A percentile compares a stretch with the other conserved stretches of the same genome.
These are phyloP conservation scores for Syncephalastrum racemosum DNA, from an alignment of 371 early-diverging fungal species.

Conservation along the genomic window DNA sequence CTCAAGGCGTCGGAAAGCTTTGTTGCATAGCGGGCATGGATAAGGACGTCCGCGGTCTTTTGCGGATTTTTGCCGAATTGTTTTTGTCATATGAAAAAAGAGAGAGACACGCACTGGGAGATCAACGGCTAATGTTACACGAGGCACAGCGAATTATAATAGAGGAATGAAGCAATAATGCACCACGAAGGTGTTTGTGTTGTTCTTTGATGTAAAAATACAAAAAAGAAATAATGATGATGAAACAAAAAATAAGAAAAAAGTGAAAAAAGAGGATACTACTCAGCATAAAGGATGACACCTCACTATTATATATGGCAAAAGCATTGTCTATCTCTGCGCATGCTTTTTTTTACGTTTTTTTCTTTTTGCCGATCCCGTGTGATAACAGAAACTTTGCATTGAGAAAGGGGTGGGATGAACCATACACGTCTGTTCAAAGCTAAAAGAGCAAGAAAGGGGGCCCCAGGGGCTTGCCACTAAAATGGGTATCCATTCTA, in stretches of 20 bases:
- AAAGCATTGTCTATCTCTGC: constrained; percentile 15
- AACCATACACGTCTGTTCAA: no score
- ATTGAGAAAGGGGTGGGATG: no score
- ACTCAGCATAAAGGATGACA: not conserved
- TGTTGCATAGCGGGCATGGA: constrained; percentile 53
- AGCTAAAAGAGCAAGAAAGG: no score
- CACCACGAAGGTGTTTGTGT: no score
- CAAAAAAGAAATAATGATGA: constrained; percentile 2
- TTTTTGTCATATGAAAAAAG: constrained; percentile 8
- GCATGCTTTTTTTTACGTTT: constrained; percentile 7
- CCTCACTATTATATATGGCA: not conserved
- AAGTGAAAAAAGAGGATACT: not conserved
- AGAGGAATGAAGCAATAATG: not conserved
- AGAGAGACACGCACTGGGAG: not conserved
- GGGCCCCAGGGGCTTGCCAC: no score
- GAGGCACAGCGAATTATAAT: not conserved
- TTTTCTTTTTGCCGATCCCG: constrained; percentile 11
- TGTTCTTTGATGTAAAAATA: not conserved
- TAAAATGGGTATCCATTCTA: no score
- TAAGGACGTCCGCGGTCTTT: constrained; percentile 38
- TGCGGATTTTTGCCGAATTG: constrained; percentile 3
- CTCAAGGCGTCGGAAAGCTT: constrained; percentile 61
- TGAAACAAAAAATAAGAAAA: not conserved
- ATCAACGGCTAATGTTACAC: constrained; percentile 2
- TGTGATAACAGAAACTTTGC: constrained; percentile 10